Base-by-base conservation (phyloP, 73 alveolate species). In the Uronychia setigera region DNA sequence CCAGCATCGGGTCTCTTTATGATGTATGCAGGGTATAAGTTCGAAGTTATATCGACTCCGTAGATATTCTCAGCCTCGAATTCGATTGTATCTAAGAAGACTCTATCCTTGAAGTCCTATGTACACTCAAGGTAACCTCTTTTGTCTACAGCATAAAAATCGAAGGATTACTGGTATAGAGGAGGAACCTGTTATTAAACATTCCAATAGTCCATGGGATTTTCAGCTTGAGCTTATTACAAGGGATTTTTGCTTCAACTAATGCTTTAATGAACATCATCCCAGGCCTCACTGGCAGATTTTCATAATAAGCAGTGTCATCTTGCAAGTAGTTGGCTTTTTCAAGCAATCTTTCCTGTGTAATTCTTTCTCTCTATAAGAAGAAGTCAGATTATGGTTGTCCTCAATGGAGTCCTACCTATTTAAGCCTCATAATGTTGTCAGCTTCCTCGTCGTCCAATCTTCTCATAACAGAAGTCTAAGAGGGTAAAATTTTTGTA, bases 161-260 rank as follows among this genome's bases (percentile, higher is more conserved):
- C 57, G 67, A 46, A 19, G 67, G 19, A 5, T 46, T 46, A 46
- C 46, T 76, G 5, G 46, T 76, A 28, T 32, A 26, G 19, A 76
- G 9, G 27, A 26, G 32, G 32, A 76, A 76, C 58, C 32, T 76
- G 58, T 76, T 58, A 76, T 76, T 76, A 30, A 76, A 76, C 32
- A 76, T 28, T 29, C 81, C 81, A 28, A 76, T 32, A 5, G 81
- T 76, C 59, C 32, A 28, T 13, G 81, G 81, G 1, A 76, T 30
- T 5, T 76, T 31, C n/a, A 76, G 25, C 27, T 76, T 26, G 32
- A 76, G 81, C 29, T 82, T 59, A 5, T 26, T 13, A 31, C 81
- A 76, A 28, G 81, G 31, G n/a, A 76, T 76, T 9, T 76, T 76
- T 1, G 59, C 1, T 28, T 76, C 81, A 1, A 76, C 81, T 27